phyloP scores from a whole-genome alignment of 2,329 filamentous ascomycete species.

The Dactylonectria estremocensis region DNA sequence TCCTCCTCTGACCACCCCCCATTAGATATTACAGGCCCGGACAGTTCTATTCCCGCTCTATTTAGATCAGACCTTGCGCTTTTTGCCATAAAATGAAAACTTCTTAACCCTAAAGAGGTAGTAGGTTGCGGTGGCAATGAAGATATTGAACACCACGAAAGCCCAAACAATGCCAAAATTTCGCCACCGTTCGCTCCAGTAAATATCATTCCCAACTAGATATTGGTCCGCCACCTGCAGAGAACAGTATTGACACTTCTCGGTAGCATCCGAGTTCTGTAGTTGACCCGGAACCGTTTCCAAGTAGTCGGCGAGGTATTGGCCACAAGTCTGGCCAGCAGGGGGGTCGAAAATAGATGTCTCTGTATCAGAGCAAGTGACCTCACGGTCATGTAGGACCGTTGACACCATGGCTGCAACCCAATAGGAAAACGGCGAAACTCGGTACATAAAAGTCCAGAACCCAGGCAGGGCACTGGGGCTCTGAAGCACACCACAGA shows the following conservation, averaged over 20 bases:
- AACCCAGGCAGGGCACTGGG: constrained; percentile 72
- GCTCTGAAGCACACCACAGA: constrained; percentile 75
- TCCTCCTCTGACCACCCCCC: too few species aligned
- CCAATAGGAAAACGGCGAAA: constrained; percentile 66
- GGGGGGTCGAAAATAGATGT: constrained; percentile 75
- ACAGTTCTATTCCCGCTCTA: neutral
- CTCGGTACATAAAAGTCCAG: constrained; percentile 81
- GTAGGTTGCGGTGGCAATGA: constrained; percentile 70
- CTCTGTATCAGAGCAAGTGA: constrained; percentile 68
- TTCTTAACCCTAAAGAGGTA: constrained; percentile 54
- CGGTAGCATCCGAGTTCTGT: constrained; percentile 68
- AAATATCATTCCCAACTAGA: constrained; percentile 58
- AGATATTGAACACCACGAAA: constrained; percentile 73
- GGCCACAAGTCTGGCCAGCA: constrained; percentile 16
- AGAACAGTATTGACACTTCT: constrained; percentile 75
- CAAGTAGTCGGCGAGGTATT: constrained; percentile 19
- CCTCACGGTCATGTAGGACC: constrained; percentile 66
- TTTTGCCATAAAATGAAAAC: constrained; percentile 15
- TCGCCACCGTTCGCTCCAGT: constrained; percentile 69
- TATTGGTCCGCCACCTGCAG: constrained; percentile 72
- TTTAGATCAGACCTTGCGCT: constrained; percentile 16
- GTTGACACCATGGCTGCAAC: constrained; percentile 76
- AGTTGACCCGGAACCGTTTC: constrained; percentile 63
- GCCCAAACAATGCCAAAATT: constrained; percentile 77
- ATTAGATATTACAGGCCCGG: too few species aligned